These are phyloP conservation scores for Hypoxylon sp. DNA, from an alignment of 2,329 filamentous ascomycete genomes.

Conservation along the genomic window DNA sequence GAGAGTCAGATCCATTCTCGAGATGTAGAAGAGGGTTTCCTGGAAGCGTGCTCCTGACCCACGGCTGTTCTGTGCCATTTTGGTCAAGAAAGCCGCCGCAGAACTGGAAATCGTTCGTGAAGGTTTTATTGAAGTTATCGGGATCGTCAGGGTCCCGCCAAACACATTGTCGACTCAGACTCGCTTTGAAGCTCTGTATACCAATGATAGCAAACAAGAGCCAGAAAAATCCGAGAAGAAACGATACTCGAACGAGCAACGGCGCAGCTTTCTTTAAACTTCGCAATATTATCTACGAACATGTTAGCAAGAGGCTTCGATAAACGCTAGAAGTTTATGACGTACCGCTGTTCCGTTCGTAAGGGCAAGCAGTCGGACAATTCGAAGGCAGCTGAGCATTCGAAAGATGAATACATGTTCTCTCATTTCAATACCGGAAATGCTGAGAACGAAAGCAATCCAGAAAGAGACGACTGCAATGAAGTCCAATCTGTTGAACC, in stretches of 20 bases:
- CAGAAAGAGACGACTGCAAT: conserved; percentile 94
- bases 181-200: conserved; percentile 93
- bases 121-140: conserved; percentile 62
- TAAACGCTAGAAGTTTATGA: conserved; percentile 19
- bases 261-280: conserved; percentile 96
- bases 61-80: conserved; percentile 69
- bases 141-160: conserved; percentile 73
- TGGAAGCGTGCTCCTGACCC: conserved; percentile 61
- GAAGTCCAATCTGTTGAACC: conserved; percentile 95
- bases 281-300: conserved; percentile 79
- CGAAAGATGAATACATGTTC: conserved; percentile 88
- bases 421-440: conserved; percentile 71
- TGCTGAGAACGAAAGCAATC: conserved; percentile 81
- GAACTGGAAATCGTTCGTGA: conserved; percentile 73
- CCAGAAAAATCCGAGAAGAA: conserved; percentile 97
- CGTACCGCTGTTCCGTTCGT: conserved; percentile 91
- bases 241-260: conserved; percentile 88
- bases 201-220: conserved; percentile 95
- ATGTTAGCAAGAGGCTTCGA: conserved; percentile 28
- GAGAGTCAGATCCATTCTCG: conserved; percentile 56
- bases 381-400: conserved; percentile 95
- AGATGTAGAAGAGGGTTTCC: conserved; percentile 55
- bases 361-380: conserved; percentile 86
- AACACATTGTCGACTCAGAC: conserved; percentile 77
- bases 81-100: conserved; percentile 81